Evolutionary conservation across 2,329 filamentous ascomycete species (phyloP).

Genomic region (Aspergillus fumigatus): DNA sequence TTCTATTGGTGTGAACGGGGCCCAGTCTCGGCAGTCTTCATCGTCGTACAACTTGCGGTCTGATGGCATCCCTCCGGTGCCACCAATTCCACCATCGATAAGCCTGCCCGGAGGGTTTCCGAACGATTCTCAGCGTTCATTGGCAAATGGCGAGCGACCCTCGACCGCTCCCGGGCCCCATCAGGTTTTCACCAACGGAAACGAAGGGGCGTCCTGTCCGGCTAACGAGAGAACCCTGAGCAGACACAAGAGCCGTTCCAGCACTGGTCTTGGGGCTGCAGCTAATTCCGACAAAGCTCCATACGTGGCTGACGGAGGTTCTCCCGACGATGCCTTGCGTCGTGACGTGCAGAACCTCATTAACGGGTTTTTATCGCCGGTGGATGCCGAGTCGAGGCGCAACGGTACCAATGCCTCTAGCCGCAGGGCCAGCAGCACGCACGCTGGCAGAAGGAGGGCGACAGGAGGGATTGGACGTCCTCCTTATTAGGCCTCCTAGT

Average conservation of each 20-base stretch:
- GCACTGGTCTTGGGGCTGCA: constrained; percentile 23
- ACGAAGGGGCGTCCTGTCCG: constrained; percentile 11
- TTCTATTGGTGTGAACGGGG: constrained; percentile 14
- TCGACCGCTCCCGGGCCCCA: constrained; percentile 28
- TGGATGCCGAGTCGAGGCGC: constrained; percentile 15
- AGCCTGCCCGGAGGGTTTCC: constrained; percentile 41
- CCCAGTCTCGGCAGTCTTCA: constrained; percentile 8
- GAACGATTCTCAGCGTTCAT: constrained; percentile 33
- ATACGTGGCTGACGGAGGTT: constrained; percentile 13
- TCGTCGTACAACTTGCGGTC: constrained; percentile 11
- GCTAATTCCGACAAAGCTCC: constrained; percentile 10
- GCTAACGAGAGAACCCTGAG: constrained; percentile 25
- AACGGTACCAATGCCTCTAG: constrained; percentile 5
- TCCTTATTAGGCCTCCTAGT: constrained; percentile 24
- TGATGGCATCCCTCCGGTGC: constrained; percentile 43
- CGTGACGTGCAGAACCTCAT: constrained; percentile 35
- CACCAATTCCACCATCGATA: constrained; percentile 40
- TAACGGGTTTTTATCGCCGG: constrained; percentile 31
- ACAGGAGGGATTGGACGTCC: constrained; percentile 31
- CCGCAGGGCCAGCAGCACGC: constrained; percentile 8
- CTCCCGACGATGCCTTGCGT: constrained; percentile 19
- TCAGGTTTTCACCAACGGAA: constrained; percentile 18
- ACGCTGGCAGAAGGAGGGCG: constrained; percentile 18
- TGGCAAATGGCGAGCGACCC: constrained; percentile 25
- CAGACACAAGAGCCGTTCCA: constrained; percentile 33